Conservation (phyloP, 176 grass and related monocot genomes). For the Urochloa ruziziensis region DNA sequence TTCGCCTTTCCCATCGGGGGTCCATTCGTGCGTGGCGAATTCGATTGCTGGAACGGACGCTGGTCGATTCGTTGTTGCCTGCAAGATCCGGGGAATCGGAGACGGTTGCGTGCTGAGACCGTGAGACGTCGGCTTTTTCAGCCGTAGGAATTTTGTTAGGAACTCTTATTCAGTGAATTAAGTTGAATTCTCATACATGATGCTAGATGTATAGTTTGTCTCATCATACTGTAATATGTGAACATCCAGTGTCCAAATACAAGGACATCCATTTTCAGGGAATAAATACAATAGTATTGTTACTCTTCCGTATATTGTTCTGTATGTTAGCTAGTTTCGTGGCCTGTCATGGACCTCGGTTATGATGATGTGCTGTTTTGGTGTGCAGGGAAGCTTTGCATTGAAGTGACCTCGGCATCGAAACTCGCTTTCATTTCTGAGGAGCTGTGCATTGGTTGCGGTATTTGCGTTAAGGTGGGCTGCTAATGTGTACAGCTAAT, state of each 20-base stretch:
- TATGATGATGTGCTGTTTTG: background rate
- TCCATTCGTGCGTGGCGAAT: background rate
- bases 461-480: slow-evolving; percentile 90
- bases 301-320: background rate
- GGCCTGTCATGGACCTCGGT: background rate
- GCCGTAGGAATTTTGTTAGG: background rate
- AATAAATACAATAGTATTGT: background rate
- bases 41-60: background rate
- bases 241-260: background rate
- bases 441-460: slow-evolving; percentile 93
- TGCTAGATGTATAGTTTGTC: background rate
- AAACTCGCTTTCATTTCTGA: slow-evolving; percentile 90
- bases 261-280: background rate
- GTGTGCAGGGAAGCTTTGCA: slow-evolving; percentile 78
- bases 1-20: background rate
- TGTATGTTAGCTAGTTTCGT: background rate
- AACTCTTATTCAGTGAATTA: background rate
- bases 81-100: slow-evolving; percentile 22
- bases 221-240: background rate
- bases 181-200: background rate
- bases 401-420: slow-evolving; percentile 59
- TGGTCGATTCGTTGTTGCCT: background rate
- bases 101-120: background rate
- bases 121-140: background rate
- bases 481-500: background rate